Evolutionary conservation across 2,329 filamentous ascomycete species (phyloP), one percentile per base, ranked within the genome.

Genomic region (Trichophyton equinum): DNA sequence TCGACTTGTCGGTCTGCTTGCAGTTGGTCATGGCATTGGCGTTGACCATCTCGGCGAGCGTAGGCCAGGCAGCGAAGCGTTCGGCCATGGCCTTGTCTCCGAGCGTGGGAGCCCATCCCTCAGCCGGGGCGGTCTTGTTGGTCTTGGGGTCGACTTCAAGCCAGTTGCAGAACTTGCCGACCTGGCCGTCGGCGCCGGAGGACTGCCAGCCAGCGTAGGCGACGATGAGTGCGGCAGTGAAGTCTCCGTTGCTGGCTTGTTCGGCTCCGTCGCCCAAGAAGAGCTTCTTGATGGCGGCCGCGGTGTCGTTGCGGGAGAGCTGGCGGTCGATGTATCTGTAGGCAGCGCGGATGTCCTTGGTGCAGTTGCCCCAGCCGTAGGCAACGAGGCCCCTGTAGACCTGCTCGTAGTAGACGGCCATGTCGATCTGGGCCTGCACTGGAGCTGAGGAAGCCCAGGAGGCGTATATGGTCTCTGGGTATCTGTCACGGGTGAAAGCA

Each of bases 341-440:
- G 2, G 77, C 78, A 4, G 77, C 76, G 15, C 78, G 73, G 57
- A 81, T 72, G 62, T 82, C 79, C 11, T 71, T 70, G 11, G 77
- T 75, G 68, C 80, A 82, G 66, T 80, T 81, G 2, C 70, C 70
- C 40, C 75, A 73, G 62, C 79, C 81, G 61, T 80, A 79, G 4
- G 72, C 73, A 3, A 75, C 72, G 70, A 82, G 72, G 2, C 77
- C 78, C 9, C 72, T 73, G 64, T 77, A 77, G 1, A 82, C 67
- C 42, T 79, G 76, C 22, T 81, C 78, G 59, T 73, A 81, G 65
- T 81, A 82, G 22, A 74, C 68, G n/a, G 74, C 75, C 75, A 80
- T 79, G 61, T 81, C 73, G n/a, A 77, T 65, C 4, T 68, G 70
- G 2, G 78, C 78, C 64, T 82, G 69, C 0, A 79, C 75, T 0